Base-by-base conservation (phyloP, 306 rosid genomes). In the Quercus suber region DNA sequence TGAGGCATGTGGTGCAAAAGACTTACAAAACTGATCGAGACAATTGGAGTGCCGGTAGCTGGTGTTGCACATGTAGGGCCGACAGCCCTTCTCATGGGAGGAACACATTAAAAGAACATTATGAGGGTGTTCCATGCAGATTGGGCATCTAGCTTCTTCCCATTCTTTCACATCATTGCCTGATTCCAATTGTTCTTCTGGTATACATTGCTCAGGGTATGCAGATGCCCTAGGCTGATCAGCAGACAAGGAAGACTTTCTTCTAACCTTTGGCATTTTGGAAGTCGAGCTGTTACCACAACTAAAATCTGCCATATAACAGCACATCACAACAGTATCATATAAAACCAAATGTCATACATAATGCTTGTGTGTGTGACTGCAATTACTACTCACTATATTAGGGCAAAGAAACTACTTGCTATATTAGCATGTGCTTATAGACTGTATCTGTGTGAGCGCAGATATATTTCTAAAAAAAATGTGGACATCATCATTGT, bases 41-140 rank as follows among this genome's bases (percentile, higher is more conserved):
- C 98, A 93, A 71, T 91, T 91, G 49, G 98, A 91, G 89, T 90
- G 98, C 71, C 97, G 86, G 75, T 80, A 82, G 87, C 98, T 93
- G 25, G 93, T 91, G 78, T 91, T 89, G 86, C 98, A 93, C 94
- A 91, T 90, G 76, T 82, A 93, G 52, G 98, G 87, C 57, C 86
- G 89, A 77, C 98, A 93, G 37, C 98, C 98, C 71, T 72, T 84
- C 64, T 86, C 90, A 53, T 91, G 79, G 73, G 98, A 90, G 61
- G 92, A 87, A 78, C 98, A 93, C 80, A 80, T 88, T 64, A 93
- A 25, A 76, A 93, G 91, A 84, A 93, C 87, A 73, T 91, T 93
- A 70, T 93, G 98, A 43, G 98, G 93, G 70, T 83, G 52, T 84
- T 93, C 98, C 88, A 93, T 86, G 84, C 98, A 93, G 84, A 91